Evolutionary conservation across 768 basidiomycete species (phyloP).

Genomic region (Lactarius sanguifluus): DNA sequence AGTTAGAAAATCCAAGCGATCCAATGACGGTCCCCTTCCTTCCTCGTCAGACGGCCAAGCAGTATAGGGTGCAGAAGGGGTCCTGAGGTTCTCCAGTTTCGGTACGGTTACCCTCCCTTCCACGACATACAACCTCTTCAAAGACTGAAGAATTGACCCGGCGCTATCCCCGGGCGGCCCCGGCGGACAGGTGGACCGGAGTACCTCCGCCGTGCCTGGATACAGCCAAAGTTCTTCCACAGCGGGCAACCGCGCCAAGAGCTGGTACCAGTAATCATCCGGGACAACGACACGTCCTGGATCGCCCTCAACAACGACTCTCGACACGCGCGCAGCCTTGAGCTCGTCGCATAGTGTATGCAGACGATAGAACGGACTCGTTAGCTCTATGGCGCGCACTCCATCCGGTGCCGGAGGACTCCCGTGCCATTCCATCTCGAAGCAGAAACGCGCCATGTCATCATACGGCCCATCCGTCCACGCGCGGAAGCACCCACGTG

Average conservation of each 20-base stretch:
- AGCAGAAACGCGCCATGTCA: constrained; percentile 21
- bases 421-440: constrained; percentile 21
- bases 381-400: constrained; percentile 11
- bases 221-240: constrained; percentile 17
- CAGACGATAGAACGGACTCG: constrained; percentile 18
- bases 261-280: constrained; percentile 14
- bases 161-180: neutral
- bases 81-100: neutral
- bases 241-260: neutral
- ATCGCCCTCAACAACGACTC: constrained; percentile 7
- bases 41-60: too few species aligned
- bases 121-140: constrained; percentile 17
- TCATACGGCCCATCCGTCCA: constrained; percentile 12
- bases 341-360: constrained; percentile 16
- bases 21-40: neutral
- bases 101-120: constrained; percentile 4
- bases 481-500: constrained; percentile 15
- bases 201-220: constrained; percentile 14
- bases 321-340: constrained; percentile 3
- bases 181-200: constrained; percentile 1
- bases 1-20: neutral
- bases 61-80: neutral
- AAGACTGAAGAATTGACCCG: neutral
- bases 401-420: neutral
- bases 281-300: constrained; percentile 1